Evolutionary conservation across 2,329 filamentous ascomycete species (phyloP).

Genomic region (Colletotrichum limetticola): DNA sequence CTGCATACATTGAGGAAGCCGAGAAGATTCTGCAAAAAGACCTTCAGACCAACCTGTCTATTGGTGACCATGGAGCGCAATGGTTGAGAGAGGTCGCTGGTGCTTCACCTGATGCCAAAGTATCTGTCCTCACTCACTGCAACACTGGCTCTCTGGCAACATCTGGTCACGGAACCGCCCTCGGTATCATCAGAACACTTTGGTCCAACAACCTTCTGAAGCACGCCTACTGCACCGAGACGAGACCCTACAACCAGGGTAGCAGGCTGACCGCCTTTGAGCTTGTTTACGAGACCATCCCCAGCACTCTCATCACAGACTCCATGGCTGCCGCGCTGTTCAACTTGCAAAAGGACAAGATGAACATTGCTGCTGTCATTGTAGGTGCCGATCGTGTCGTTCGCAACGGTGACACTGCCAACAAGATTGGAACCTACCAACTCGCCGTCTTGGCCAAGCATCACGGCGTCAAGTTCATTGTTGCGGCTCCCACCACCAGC

Average conservation of each 20-base stretch:
- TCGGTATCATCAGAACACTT: constrained; percentile 92
- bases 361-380: constrained; percentile 85
- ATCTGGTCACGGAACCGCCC: constrained; percentile 95
- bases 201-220: constrained; percentile 72
- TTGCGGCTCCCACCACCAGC: constrained; percentile 93
- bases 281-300: constrained; percentile 92
- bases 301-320: constrained; percentile 91
- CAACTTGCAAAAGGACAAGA: constrained; percentile 65
- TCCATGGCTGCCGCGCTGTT: constrained; percentile 96
- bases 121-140: constrained; percentile 96
- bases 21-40: constrained; percentile 91
- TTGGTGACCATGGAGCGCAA: constrained; percentile 83
- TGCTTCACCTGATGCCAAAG: constrained; percentile 57
- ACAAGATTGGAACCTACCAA: constrained; percentile 97
- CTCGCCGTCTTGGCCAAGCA: constrained; percentile 89
- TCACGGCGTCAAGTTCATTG: constrained; percentile 93
- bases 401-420: constrained; percentile 96
- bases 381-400: constrained; percentile 96
- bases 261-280: constrained; percentile 95
- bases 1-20: constrained; percentile 80
- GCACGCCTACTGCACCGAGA: constrained; percentile 96
- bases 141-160: constrained; percentile 98
- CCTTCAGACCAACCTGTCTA: constrained; percentile 85
- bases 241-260: constrained; percentile 96
- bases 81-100: constrained; percentile 78